Evolutionary conservation across 1,284 basidiomycete genomes (phyloP), one percentile per base, ranked within the genome.

Genomic region (Cystobasidium sp.): DNA sequence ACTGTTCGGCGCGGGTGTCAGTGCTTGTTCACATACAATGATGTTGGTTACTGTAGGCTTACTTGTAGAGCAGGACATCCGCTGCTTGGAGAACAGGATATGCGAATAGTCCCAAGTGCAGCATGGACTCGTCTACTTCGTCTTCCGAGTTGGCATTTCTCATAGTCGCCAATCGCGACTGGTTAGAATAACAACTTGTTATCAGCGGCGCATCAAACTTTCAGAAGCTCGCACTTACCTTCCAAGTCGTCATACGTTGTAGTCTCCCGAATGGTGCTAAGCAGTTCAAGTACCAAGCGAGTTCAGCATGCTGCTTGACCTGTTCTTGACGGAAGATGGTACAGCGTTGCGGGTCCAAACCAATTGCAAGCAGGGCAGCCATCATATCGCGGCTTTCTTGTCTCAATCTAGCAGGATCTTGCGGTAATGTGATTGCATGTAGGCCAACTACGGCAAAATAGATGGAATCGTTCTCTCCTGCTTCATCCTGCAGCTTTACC

Each of bases 81-180:
- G 94, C 95, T 0, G 94, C 93, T 85, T 97, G 94, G 0, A 98
- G 85, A 3, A 97, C 89, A 0, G 95, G 96, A 82, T 97, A 97
- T 0, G 93, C 92, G 75, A 97, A 89, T 37, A 97, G 84, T 0
- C 95, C 95, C 0, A 90, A 86, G 74, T 93, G 91, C 0, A 97
- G 86, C 73, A 91, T 83, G 0, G 89, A 89, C 75, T 96, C 93
- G 79, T 93, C 89, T 5, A 94, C 86, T 77, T 93, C 89, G 7
- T 88, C 87, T 77, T 90, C 88, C 59, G 88, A 87, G 69, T 87
- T 88, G 2, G 90, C 88, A 79, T 93, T 91, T 52, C 89, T 86
- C 4, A 88, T 87, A 3, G 88, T 87, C 3, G 90, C 92, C 0
- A 96, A 83, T 76, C 91, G 89, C 12, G 90, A 87, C 91, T n/a